Base-by-base conservation (phyloP, 2,329 filamentous ascomycete species). In the Fusarium brevicatenulatum region DNA sequence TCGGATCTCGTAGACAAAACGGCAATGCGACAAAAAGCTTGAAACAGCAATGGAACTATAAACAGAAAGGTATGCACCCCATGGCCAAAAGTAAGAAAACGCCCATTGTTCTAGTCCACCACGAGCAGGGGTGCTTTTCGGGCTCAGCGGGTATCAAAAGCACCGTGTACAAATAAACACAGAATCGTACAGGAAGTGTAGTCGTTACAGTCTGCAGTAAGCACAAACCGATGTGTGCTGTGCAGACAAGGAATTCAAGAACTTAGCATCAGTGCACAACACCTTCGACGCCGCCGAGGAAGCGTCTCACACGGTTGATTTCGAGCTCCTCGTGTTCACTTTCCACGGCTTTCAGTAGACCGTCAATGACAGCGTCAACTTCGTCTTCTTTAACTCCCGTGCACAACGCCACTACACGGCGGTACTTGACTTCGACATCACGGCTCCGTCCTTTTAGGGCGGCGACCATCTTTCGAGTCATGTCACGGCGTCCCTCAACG, bases 351-450 rank as follows among this genome's bases (percentile, higher is more conserved):
- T 93, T 91, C 52, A 97, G 89, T 47, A 99, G 85, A 6, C 91
- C 91, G 58, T 94, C 93, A 1, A 98, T 86, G 57, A 95, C 89
- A 64, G 90, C 89, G 76, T 98, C 96, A 19, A 98, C 93, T 65
- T 94, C 89, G 13, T 88, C 87, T 70, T 97, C 94, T 2, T 90
- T 88, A 39, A 95, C 93, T 13, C 91, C 91, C 0, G 95, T 97
- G 80, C 95, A 98, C 18, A 98, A 85, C 60, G 92, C 91, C 30
- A 99, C 94, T 36, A 98, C 93, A 73, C 92, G 93, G 32, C 95
- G 89, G 80, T 98, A 98, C 82, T 96, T 94, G 73, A 92, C 87
- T 78, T 97, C 95, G 7, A 97, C 87, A 60, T 97, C 95, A 9
- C 91, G 91, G 76, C 94, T 95, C 67, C 93, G 91, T 36, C 92